Base-by-base conservation (phyloP, 2,329 filamentous ascomycete species). In the Madurella fahalii region DNA sequence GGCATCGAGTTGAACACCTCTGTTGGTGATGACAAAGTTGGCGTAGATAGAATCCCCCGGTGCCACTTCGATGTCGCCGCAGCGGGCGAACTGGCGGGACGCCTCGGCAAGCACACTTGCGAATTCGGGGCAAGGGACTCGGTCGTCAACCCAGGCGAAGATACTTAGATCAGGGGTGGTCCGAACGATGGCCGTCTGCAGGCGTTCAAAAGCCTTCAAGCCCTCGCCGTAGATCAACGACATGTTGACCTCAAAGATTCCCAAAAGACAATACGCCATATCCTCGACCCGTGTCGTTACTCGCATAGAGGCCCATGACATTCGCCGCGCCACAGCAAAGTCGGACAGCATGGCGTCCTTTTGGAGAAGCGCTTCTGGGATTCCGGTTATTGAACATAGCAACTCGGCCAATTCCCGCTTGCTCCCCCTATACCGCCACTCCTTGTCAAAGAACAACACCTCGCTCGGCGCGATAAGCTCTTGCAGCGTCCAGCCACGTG, bases 141-240 rank as follows among this genome's bases (percentile, higher is more conserved):
- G 17, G 9, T 43, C 39, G 5, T 52, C 45, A 0, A 9, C 34
- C 52, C 52, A 54, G 7, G 39, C 47, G 34, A 55, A 48, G n/a
- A 55, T 47, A 20, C 43, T 51, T 31, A 40, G 12, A 11, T 55
- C 34, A 37, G 11, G 9, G 34, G 34, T 37, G 34, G 34, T 37
- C 12, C 39, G 32, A 2, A 57, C 2, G 25, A 54, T 40, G 12
- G 47, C 39, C 9, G 48, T 40, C 42, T 61, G 56, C n/a, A 61
- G 43, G 1, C 57, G 20, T 4, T 5, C 11, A 31, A 58, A 60
- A 0, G 58, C 58, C 12, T 11, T 34, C 16, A 5, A 13, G 3
- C 58, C 56, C 37, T 59, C 58, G 9, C 58, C 58, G 18, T 61
- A 61, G 0, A 61, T 30, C 32, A 61, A 20, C 2, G 54, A 44